Evolutionary conservation across 495 filamentous ascomycete species (phyloP).

Genomic region (Staphylotrichum tortipilum): DNA sequence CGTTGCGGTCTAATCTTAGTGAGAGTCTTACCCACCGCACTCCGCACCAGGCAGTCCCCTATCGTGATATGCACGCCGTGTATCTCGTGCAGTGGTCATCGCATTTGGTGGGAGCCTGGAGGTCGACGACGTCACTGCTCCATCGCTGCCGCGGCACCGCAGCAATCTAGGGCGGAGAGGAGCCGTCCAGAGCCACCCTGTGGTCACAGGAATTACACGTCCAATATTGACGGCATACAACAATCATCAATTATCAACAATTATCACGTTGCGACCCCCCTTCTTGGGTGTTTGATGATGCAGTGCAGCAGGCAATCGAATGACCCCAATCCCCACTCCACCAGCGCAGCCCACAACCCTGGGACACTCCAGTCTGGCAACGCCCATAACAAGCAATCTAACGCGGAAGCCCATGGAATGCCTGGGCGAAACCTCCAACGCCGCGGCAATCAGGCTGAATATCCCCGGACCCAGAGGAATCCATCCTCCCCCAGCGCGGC

Average conservation of each 20-base stretch:
- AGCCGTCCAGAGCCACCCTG: background rate
- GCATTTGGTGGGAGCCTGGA: too few species aligned
- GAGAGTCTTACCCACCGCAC: background rate
- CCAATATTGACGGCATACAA: background rate
- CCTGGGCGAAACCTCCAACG: background rate
- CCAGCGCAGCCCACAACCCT: too few species aligned
- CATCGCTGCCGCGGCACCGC: too few species aligned
- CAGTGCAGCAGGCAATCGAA: too few species aligned
- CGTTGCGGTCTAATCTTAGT: background rate
- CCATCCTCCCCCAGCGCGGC: too few species aligned
- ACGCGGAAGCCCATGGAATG: slow-evolving; percentile 3
- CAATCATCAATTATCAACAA: too few species aligned
- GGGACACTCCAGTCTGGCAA: background rate
- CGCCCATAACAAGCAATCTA: slow-evolving; percentile 1
- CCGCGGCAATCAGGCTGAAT: slow-evolving; percentile 20
- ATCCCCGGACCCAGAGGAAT: slow-evolving; percentile 17
- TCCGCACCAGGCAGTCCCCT: background rate
- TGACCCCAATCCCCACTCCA: too few species aligned
- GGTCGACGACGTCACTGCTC: too few species aligned
- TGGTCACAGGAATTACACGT: too few species aligned
- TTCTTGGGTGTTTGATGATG: background rate
- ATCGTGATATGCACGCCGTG: background rate
- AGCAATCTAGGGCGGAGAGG: background rate
- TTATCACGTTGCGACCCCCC: too few species aligned
- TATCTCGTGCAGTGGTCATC: background rate